Base-by-base conservation (phyloP, 371 early-diverging fungal species). In the Actinomortierella wolfii region DNA sequence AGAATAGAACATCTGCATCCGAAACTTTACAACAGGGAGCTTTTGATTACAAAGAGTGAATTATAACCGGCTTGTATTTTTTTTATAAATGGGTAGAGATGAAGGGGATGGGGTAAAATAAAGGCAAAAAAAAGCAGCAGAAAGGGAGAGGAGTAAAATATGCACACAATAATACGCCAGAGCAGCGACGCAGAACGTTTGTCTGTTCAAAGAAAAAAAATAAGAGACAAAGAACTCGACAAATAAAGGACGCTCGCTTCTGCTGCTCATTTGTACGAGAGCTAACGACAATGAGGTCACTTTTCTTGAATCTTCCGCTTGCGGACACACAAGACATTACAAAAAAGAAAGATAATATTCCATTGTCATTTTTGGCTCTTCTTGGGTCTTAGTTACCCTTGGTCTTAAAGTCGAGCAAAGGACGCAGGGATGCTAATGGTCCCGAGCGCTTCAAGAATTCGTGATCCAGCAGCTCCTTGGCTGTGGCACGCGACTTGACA, bases 401-500 rank as follows among this genome's bases (percentile, higher is more conserved):
- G 34, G 34, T 34, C 63, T 67, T 73, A 41, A 66, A 73, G 17
- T 66, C 63, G 23, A 73, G 66, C 46, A 73, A 45, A 15, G 73
- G 66, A 24, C 73, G 67, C 28, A 73, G 63, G 21, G 66, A 58
- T 0, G 61, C 50, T 14, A 53, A 13, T 24, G 73, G 47, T 56
- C 73, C 73, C 45, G 73, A 59, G 14, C 73, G 56, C 61, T 81
- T 80, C 62, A 93, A 67, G 76, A 93, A 94, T 54, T 88, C 88
- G 54, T 92, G 92, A 76, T 85, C 78, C 45, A 96, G 63, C 59
- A 97, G 79, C 78, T 98, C 96, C 23, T 81, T 85, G 34, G 92
- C 85, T 14, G 86, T 88, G n/a, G 96, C 92, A 54, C 98, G 84
- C 60, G 89, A 89, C 67, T 83, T 78, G 24, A 93, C 92, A 74